Conservation (phyloP, 2,329 filamentous ascomycete species). For the Colletotrichum viniferum region DNA sequence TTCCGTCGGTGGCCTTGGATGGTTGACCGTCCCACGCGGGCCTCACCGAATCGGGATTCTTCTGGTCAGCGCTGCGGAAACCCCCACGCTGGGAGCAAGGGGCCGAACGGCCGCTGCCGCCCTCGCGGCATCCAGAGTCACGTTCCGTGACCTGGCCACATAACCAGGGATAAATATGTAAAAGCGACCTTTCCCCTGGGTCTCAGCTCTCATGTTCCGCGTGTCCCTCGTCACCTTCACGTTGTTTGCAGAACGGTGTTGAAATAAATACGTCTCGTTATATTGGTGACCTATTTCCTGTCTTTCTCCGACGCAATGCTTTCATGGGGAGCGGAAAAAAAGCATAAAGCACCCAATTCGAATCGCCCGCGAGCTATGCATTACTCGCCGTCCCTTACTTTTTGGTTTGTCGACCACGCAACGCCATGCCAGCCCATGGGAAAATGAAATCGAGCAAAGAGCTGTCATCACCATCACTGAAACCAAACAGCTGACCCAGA, state of each 20-base stretch:
- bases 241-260: background rate
- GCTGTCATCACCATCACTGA: slow-evolving; percentile 2
- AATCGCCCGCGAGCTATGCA: slow-evolving; percentile 7
- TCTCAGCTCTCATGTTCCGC: background rate
- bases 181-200: background rate
- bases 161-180: background rate
- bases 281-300: background rate
- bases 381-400: slow-evolving; percentile 9
- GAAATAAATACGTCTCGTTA: background rate
- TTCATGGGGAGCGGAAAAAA: background rate
- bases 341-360: background rate
- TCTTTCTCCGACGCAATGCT: slow-evolving; percentile 2
- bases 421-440: slow-evolving; percentile 19
- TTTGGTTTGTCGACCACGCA: slow-evolving; percentile 12
- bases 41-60: background rate
- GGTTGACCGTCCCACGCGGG: background rate
- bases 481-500: background rate
- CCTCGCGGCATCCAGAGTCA: background rate
- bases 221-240: background rate
- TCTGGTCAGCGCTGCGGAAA: background rate
- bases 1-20: background rate
- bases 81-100: background rate
- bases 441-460: background rate
- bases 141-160: background rate
- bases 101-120: background rate